Conservation (phyloP, 768 basidiomycete species). For the Auricularia sp. region DNA sequence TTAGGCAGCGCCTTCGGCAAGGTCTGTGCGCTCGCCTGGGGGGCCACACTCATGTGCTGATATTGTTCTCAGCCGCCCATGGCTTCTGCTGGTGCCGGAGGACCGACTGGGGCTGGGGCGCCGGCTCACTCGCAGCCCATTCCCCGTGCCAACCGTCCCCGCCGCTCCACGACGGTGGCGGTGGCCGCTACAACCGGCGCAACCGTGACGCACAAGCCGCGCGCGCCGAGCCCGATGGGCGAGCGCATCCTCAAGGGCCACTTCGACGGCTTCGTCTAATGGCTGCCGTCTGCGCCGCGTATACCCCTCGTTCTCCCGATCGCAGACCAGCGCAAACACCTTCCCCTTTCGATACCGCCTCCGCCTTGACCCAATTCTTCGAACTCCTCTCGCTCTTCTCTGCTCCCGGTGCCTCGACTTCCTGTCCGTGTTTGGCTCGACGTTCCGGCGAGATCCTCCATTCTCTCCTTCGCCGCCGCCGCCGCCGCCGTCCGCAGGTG, state of each 20-base stretch:
- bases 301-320: not conserved
- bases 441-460: too few species aligned
- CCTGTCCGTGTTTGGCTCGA: too few species aligned
- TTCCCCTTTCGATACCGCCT: too few species aligned
- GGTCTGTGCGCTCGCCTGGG: constrained; percentile 24
- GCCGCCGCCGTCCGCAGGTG: too few species aligned
- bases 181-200: constrained; percentile 21
- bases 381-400: too few species aligned
- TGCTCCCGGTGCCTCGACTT: too few species aligned
- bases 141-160: constrained; percentile 25
- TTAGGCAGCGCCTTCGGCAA: constrained; percentile 47
- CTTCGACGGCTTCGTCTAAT: constrained; percentile 79
- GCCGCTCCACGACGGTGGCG: constrained; percentile 47
- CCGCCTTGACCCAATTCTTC: too few species aligned
- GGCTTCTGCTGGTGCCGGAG: not conserved
- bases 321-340: not conserved
- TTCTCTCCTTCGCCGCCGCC: too few species aligned
- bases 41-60: too few species aligned
- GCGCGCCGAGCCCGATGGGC: constrained; percentile 80
- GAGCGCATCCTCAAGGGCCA: constrained; percentile 86
- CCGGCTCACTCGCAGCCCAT: constrained; percentile 17
- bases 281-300: not conserved
- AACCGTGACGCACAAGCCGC: constrained; percentile 27
- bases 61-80: constrained; percentile 7
- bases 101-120: constrained; percentile 1